Evolutionary conservation across 176 grass and related monocot genomes (phyloP).

Genomic region (Triticum aestivum): DNA sequence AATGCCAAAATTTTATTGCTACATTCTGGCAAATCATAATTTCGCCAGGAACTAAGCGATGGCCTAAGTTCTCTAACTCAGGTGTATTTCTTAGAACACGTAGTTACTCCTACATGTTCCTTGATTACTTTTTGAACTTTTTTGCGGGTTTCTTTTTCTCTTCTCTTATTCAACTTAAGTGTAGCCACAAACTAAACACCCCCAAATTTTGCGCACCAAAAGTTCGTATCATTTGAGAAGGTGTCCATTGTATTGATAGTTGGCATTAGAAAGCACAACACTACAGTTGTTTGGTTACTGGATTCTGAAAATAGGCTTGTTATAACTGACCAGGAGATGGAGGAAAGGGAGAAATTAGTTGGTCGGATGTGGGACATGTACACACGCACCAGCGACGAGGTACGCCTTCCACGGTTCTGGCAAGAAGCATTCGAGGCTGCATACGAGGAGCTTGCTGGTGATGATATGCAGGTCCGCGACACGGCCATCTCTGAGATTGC

Average conservation of each 20-base stretch:
- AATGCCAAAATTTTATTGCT: no score
- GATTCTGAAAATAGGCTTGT: not conserved
- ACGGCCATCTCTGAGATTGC: conserved; percentile 76
- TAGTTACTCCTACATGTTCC: no score
- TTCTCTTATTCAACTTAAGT: no score
- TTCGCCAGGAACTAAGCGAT: no score
- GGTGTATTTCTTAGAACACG: no score
- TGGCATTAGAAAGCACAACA: not conserved
- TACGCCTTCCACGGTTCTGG: conserved; percentile 68
- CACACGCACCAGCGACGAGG: conserved; percentile 55
- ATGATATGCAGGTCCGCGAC: conserved; percentile 53
- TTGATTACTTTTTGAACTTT: no score
- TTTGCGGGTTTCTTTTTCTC: no score
- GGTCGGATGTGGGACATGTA: conserved; percentile 94
- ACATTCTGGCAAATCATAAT: no score
- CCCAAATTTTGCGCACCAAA: no score
- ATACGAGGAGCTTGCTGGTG: conserved; percentile 76
- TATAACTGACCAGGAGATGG: conserved; percentile 60
- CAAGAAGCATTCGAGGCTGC: conserved; percentile 90
- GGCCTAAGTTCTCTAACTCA: no score
- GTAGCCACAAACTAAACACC: no score
- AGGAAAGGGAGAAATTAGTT: conserved; percentile 87
- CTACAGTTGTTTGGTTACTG: not conserved
- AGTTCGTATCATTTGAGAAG: no score
- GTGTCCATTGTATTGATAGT: not conserved